Conservation (phyloP, 352 stramenopile species). For the Phytopythium litorale region DNA sequence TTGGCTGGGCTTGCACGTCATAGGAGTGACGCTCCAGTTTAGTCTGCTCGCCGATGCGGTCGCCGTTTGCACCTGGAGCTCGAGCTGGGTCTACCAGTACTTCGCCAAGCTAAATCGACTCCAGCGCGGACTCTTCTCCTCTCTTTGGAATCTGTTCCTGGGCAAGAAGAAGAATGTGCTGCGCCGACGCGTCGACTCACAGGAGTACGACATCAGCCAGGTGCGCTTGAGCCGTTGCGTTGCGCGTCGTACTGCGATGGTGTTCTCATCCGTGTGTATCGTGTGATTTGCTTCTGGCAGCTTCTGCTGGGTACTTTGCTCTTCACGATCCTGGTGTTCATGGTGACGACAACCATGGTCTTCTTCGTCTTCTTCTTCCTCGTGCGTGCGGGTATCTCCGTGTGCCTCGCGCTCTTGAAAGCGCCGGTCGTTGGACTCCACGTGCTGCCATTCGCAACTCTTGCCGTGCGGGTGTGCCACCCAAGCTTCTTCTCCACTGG, state of each 20-base stretch:
- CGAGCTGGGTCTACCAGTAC: slow-evolving; percentile 80
- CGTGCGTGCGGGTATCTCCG: slow-evolving; percentile 51
- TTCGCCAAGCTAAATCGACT: slow-evolving; percentile 85
- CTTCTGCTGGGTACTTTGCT: slow-evolving; percentile 91
- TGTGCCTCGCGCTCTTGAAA: slow-evolving; percentile 37
- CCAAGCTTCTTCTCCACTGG: slow-evolving; percentile 34
- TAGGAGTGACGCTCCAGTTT: slow-evolving; percentile 72
- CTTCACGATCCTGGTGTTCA: slow-evolving; percentile 91
- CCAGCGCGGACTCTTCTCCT: slow-evolving; percentile 79
- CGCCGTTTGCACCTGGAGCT: slow-evolving; percentile 79
- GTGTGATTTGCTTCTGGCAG: slow-evolving; percentile 15
- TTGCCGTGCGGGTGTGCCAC: slow-evolving; percentile 34
- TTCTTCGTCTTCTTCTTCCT: slow-evolving; percentile 93
- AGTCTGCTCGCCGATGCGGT: slow-evolving; percentile 70
- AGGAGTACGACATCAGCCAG: slow-evolving; percentile 92
- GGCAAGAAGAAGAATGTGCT: slow-evolving; percentile 95
- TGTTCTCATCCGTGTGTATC: neutral
- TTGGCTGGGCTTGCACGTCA: slow-evolving; percentile 12
- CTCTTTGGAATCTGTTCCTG: slow-evolving; percentile 91
- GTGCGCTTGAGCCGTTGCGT: slow-evolving; percentile 12
- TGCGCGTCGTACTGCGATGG: no score
- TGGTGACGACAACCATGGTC: slow-evolving; percentile 92
- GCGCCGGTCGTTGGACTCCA: slow-evolving; percentile 48
- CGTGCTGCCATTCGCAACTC: slow-evolving; percentile 39
- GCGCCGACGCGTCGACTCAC: slow-evolving; percentile 90